Base-by-base conservation (phyloP, 257 asterid genomes). In the Salvia splendens region DNA sequence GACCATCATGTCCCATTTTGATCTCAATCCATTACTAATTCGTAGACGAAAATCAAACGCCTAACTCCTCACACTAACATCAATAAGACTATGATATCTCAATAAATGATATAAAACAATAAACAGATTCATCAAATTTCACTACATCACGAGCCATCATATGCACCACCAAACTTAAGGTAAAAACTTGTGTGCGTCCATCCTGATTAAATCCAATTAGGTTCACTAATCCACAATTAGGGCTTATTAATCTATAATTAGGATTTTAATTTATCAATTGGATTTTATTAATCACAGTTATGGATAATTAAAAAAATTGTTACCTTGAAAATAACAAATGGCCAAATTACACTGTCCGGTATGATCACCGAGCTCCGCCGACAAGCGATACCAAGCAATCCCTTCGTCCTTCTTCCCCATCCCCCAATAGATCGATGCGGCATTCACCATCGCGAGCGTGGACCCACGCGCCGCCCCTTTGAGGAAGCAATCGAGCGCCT, bases 391-490 rank as follows among this genome's bases (percentile, higher is more conserved):
- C 84, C 84, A 86, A 30, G 65, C 49, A 45, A 93, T 55, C 16
- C 91, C 97, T 59, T 79, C 78, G 12, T 77, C 92, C 70, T 61
- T 83, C 48, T 68, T 80, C 74, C 97, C 99, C 86, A 85, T 74
- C 51, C 88, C 95, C 94, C 95, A 93, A 55, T 82, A 90, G 46
- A 88, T 40, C 86, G 87, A 70, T 0, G 96, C 99, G 5, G 94
- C 95, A 42, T 88, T 97, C 59, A 94, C 98, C 98, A 92, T 89
- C 12, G 97, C 87, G 38, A 86, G 86, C 36, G 98, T 84, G 16
- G 96, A 89, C 64, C 99, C 99, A 80, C 95, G 89, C 79, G 89
- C 89, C 71, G 95, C 97, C 24, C 95, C 97, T 71, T 90, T 76
- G 46, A 86, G 50, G 56, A 93, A 90, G 1, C 77, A 82, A 20